Conservation (phyloP, 2,329 filamentous ascomycete species). For the Trichoderma aggressivum region DNA sequence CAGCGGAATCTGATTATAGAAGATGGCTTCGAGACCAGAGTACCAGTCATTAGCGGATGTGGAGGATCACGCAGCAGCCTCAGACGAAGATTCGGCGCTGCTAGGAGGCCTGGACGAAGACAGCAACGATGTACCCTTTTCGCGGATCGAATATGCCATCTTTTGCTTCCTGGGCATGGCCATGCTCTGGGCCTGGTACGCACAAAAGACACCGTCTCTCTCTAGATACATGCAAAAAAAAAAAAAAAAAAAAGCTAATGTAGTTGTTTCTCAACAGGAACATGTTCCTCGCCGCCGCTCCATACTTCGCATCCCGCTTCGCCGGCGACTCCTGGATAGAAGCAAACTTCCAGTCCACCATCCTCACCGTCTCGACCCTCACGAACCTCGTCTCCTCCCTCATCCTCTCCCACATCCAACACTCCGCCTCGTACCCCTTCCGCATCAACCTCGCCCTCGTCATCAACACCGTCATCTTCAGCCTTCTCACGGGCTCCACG, state of each 20-base stretch:
- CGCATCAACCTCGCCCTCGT: slow-evolving; percentile 75
- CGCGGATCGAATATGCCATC: slow-evolving; percentile 80
- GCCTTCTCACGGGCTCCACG: slow-evolving; percentile 77
- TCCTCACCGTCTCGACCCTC: slow-evolving; percentile 80
- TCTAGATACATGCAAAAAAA: not conserved
- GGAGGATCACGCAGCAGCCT: not conserved
- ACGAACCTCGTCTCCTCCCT: slow-evolving; percentile 77
- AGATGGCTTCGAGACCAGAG: slow-evolving; percentile 1
- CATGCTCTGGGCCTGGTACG: slow-evolving; percentile 97
- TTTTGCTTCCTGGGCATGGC: slow-evolving; percentile 83
- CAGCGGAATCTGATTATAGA: not conserved
- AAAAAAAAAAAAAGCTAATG: not conserved
- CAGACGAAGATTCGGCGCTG: slow-evolving; percentile 9
- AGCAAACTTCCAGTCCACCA: slow-evolving; percentile 82
- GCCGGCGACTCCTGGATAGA: slow-evolving; percentile 65
- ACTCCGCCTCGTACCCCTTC: slow-evolving; percentile 79
- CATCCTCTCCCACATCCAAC: slow-evolving; percentile 75
- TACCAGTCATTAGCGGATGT: slow-evolving; percentile 33
- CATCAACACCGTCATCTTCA: slow-evolving; percentile 75
- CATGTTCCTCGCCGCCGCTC: slow-evolving; percentile 94
- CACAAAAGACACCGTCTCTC: not conserved
- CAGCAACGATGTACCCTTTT: slow-evolving; percentile 58
- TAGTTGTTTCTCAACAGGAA: slow-evolving; percentile 60
- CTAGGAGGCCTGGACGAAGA: slow-evolving; percentile 26
- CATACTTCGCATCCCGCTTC: slow-evolving; percentile 88